Base-by-base conservation (phyloP, 345 rosid species). In the Salix koriyanagi region DNA sequence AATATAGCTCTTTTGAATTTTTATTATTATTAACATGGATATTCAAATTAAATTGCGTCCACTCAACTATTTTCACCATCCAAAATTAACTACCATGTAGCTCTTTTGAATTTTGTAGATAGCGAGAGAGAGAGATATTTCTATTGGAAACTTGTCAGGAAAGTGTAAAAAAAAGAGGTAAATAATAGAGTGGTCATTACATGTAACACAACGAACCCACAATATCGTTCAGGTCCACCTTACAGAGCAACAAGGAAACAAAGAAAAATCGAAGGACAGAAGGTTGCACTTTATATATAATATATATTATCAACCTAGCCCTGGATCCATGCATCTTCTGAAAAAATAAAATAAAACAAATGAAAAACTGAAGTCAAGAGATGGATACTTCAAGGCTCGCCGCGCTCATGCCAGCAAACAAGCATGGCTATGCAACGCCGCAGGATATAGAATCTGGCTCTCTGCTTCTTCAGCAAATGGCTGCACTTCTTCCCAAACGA, bases 381-480 rank as follows among this genome's bases (percentile, higher is more conserved):
- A 54, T 19, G 60, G 60, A 54, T 6, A 10, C 30, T 46, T 70
- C 72, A 72, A 7, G 56, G 39, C 16, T 79, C 69, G 44, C 50
- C 71, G 61, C 68, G 61, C 21, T 82, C 91, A 36, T 85, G 91
- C 79, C 91, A 88, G 73, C 97, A 92, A 64, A 92, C 76, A 42
- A 92, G 89, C 90, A 92, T 87, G 23, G 94, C 91, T 37, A 92
- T 83, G 86, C 97, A 92, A 60, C 97, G 91, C 58, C 94, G 89
- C 75, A 92, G 87, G 86, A 92, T 89, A 82, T 90, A 92, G 85
- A 92, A 89, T 79, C 86, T 90, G 41, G 92, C 90, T 18, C 93
- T 78, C 71, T 92, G 97, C 85, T 88, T 92, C 89, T 90, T 92
- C 79, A 88, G 91, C 81, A 86, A 52, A 79, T 92, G 94, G 84